Evolutionary conservation across 495 filamentous ascomycete genomes (phyloP).

Genomic region (Podospora tetraspora): DNA sequence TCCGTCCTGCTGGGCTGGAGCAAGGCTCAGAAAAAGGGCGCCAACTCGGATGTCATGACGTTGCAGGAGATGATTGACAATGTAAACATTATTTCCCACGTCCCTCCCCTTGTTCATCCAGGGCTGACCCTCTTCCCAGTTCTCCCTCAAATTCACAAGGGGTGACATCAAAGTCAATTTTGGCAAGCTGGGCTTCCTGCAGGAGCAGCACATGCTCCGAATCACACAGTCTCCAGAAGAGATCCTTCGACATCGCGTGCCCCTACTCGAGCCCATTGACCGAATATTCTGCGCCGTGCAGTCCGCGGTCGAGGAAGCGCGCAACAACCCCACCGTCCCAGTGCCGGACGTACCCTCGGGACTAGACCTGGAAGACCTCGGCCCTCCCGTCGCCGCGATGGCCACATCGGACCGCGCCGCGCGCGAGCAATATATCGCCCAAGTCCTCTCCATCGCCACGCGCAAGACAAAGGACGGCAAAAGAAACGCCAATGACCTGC

Average conservation of each 20-base stretch:
- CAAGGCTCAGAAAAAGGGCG: slow-evolving; percentile 34
- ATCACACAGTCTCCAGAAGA: neutral
- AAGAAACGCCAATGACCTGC: slow-evolving; percentile 38
- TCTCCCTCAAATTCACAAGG: slow-evolving; percentile 77
- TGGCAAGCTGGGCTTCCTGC: slow-evolving; percentile 74
- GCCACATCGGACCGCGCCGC: neutral
- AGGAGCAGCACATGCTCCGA: slow-evolving; percentile 56
- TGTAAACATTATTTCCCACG: slow-evolving; percentile 36
- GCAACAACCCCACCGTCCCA: neutral
- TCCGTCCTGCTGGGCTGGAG: slow-evolving; percentile 81
- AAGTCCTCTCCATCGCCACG: neutral
- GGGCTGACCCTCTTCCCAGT: slow-evolving; percentile 37
- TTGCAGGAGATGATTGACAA: slow-evolving; percentile 63
- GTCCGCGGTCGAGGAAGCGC: neutral
- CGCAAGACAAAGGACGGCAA: slow-evolving; percentile 13
- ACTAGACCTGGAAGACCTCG: neutral
- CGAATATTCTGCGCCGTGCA: neutral
- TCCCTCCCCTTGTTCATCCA: neutral
- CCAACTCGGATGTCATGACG: slow-evolving; percentile 57
- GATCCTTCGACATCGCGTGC: neutral
- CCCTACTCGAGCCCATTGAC: neutral
- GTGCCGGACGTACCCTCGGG: neutral
- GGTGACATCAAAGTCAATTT: slow-evolving; percentile 83
- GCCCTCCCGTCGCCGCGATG: neutral
- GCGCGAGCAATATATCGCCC: neutral